Percentiles rank a stretch among this genome's conserved stretches.
Evolutionary conservation across 2,329 filamentous ascomycete species (phyloP).

Genomic region (Geosmithia putterillii): DNA sequence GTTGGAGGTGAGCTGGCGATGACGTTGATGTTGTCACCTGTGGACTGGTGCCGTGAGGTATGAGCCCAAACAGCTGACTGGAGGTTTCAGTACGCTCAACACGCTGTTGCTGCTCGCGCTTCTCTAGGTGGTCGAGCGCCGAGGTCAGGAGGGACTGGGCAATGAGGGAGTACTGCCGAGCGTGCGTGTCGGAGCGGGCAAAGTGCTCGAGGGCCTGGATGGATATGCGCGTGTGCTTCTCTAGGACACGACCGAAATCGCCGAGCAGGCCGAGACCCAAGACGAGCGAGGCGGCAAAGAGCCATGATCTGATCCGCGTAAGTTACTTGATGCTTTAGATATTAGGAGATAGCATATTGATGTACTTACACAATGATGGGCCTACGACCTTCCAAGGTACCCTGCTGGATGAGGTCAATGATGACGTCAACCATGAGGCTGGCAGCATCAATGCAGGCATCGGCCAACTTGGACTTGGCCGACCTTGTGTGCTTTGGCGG

Average conservation of each 20-base stretch:
- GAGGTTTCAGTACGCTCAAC: conserved; percentile 35
- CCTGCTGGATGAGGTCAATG: conserved; percentile 27
- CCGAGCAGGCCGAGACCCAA: conserved; percentile 37
- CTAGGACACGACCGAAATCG: conserved; percentile 37
- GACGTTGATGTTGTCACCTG: neutral
- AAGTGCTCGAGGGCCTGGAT: conserved; percentile 37
- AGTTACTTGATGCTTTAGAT: neutral
- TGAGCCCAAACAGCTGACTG: conserved; percentile 36
- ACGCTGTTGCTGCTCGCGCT: conserved; percentile 31
- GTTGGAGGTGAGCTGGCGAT: neutral
- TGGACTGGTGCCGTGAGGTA: conserved; percentile 16
- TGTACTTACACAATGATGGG: conserved; percentile 36
- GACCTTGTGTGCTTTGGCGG: conserved; percentile 15
- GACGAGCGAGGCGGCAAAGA: conserved; percentile 40
- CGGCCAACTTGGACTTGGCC: conserved; percentile 36
- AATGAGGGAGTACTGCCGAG: conserved; percentile 39
- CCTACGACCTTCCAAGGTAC: conserved; percentile 28
- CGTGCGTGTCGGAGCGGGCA: conserved; percentile 34
- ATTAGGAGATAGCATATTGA: neutral
- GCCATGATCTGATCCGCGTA: conserved; percentile 32
- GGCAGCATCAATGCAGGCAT: conserved; percentile 42
- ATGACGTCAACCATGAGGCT: conserved; percentile 39
- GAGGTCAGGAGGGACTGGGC: conserved; percentile 35
- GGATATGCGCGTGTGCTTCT: conserved; percentile 34
- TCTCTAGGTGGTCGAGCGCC: conserved; percentile 33